Evolutionary conservation across 139 green algal genomes (phyloP), one percentile per base, ranked within the genome.

Genomic region (Deuterostichococcus epilithicus): DNA sequence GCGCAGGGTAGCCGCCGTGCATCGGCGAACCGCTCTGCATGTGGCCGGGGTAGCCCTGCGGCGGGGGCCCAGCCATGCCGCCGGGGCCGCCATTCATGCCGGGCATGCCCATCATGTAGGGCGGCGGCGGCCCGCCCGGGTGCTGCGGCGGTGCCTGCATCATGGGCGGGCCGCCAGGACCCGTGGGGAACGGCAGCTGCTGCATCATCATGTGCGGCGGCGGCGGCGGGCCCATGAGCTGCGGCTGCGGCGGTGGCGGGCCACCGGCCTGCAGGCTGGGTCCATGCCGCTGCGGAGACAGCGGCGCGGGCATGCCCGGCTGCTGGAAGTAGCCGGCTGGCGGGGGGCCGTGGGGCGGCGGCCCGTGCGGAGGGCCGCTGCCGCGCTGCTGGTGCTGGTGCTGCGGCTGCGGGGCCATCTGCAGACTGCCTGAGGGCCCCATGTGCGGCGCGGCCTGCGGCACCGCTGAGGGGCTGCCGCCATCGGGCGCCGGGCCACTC

Each of bases 311-410:
- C 10, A 63, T 28, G 52, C 10, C 52, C 42, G 52, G 52, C 10
- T 13, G 10, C 52, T 63, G 52, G 52, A n/a, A 63, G 52, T 63
- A 28, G 52, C 28, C 18, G 13, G 52, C 18, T 28, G 52, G 52
- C 8, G 52, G 10, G 18, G 8, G 52, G 13, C 13, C 13, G n/a
- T n/a, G n/a, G 10, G 52, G 10, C 52, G 52, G 28, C 3, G 18
- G 18, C 10, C 52, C 52, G 52, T 28, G 10, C 52, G 8, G 52
- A 28, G 52, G 52, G 3, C 52, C 36, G 35, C 42, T n/a, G 47
- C 3, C 23, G 38, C 69, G 73, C 73, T 77, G 73, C 73, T 71
- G 73, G 47, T 47, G 73, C 58, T 77, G 73, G 22, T 71, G 73
- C 32, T 60, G 45, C 13, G 37, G 73, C 58, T 60, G 68, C 38